A percentile compares a stretch with the other conserved stretches of the same genome.
Conservation (phyloP, 306 rosid species). For the Acacia confusa region DNA sequence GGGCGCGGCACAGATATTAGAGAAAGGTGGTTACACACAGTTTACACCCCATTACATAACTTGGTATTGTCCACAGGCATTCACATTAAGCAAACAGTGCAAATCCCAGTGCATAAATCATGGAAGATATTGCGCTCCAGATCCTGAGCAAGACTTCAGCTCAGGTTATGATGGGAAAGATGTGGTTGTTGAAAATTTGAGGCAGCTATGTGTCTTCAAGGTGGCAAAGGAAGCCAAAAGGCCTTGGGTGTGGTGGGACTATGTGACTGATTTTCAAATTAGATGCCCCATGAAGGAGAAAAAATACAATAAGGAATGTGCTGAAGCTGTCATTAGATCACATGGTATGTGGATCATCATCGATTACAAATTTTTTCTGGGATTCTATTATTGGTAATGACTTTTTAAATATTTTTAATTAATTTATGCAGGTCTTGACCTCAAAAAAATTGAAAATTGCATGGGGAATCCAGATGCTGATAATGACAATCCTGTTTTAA, state of each 20-base stretch:
- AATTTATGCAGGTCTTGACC: slow-evolving; percentile 60
- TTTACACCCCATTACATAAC: slow-evolving; percentile 88
- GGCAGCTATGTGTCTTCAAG: slow-evolving; percentile 85
- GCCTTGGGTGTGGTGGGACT: slow-evolving; percentile 96
- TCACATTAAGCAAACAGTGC: slow-evolving; percentile 83
- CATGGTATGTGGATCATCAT: slow-evolving; percentile 55
- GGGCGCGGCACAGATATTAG: slow-evolving; percentile 87
- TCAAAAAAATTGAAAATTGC: slow-evolving; percentile 63
- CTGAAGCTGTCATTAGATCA: slow-evolving; percentile 64
- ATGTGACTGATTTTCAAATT: slow-evolving; percentile 91
- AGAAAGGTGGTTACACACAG: slow-evolving; percentile 82
- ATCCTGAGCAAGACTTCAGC: slow-evolving; percentile 95
- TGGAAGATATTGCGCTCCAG: slow-evolving; percentile 95
- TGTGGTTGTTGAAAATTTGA: slow-evolving; percentile 83
- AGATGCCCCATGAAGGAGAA: slow-evolving; percentile 93
- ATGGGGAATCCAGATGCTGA: slow-evolving; percentile 78
- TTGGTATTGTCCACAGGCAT: slow-evolving; percentile 89
- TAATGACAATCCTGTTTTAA: slow-evolving; percentile 66
- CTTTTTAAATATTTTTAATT: slow-evolving; percentile 18
- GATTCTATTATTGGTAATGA: neutral
- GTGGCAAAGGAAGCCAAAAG: slow-evolving; percentile 64
- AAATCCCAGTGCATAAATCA: slow-evolving; percentile 92
- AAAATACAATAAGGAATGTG: slow-evolving; percentile 80
- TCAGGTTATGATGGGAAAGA: slow-evolving; percentile 84
- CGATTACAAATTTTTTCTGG: neutral